Base-by-base conservation (phyloP, 257 asterid species). In the Salvia rosmarinus region DNA sequence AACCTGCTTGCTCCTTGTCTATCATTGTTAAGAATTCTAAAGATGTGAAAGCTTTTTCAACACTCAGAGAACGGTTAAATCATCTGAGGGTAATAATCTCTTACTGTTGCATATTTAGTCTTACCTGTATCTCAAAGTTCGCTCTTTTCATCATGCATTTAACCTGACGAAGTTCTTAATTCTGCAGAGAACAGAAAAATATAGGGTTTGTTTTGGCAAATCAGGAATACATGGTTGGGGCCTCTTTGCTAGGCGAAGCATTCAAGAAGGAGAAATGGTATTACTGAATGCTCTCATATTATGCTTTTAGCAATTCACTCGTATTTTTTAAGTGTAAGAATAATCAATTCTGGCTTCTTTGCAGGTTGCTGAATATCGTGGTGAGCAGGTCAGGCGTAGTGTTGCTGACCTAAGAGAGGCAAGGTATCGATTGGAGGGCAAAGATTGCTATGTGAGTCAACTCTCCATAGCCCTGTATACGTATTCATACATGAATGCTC, bases 181-280 rank as follows among this genome's bases (percentile, higher is more conserved):
- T 75, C 68, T 83, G 80, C 89, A 95, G 99, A 84, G 39, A 80
- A 85, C 86, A 44, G 99, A 95, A 85, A 88, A 81, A 4, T 78
- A 54, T 60, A 83, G 87, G 61, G 87, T 91, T 76, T 95, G 98
- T 80, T 95, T 95, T 62, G 99, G 99, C 72, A 95, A 88, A 87
- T 95, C 99, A 62, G 85, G 97, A 79, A 88, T 95, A 67, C 99
- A 95, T 79, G 99, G 98, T 63, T 95, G 99, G 98, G 99, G 99
- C 72, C 98, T 95, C 76, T 95, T 91, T 87, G 98, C 98, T 59
- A 82, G 90, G 70, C 73, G 87, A 71, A 91, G 66, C 80, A 88
- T 95, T 69, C 96, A 83, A 80, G 97, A 88, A 84, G 98, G 98
- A 67, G 90, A 91, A 69, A 91, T 95, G 99, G 99, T 95, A 87